Evolutionary conservation across 2,329 filamentous ascomycete species (phyloP), one percentile per base, ranked within the genome.

Genomic region (Chrysosporium keratinophilum): DNA sequence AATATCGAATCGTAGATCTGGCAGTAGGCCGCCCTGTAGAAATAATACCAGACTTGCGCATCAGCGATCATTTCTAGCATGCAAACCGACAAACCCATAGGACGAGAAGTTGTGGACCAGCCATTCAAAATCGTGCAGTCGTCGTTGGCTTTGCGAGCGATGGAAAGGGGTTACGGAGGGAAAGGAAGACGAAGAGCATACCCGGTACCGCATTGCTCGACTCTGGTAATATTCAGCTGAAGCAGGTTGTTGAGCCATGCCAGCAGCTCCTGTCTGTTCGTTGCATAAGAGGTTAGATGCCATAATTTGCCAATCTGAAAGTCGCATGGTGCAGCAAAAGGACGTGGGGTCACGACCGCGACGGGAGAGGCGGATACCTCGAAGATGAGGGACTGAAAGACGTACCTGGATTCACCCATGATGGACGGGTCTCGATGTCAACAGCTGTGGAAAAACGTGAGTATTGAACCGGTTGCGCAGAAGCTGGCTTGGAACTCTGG

Each of bases 1-100:
- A 89, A 97, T 76, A 98, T 96, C 72, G 89, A 95, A 77, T 98
- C 93, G 71, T 95, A 96, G 65, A 98, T 82, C 75, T 98, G 93
- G 76, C 93, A 98, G 58, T 95, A 80, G 46, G 91, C 91, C 63
- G 93, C 91, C 70, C 91, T 97, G 63, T 58, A 58, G 45, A 57
- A 57, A 40, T 56, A 54, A 45, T 53, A 50, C 54, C 47, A 50
- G 37, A 47, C 15, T 28, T 19, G n/a, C 15, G 10, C 40, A 23
- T 52, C 55, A 54, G 56, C 40, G 34, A 33, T 41, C 12, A 17
- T 42, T 43, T 37, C 47, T 44, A 51, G 17, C 11, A 51, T 48
- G n/a, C 37, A 47, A 40, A 44, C 33, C 51, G 20, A 34, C 35
- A 33, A 35, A 39, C 23, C 47, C 44, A 5, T 23, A 3, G 50